phyloP scores from a whole-genome alignment of 805 yeast genomes.

The Wickerhamiella nectarea region DNA sequence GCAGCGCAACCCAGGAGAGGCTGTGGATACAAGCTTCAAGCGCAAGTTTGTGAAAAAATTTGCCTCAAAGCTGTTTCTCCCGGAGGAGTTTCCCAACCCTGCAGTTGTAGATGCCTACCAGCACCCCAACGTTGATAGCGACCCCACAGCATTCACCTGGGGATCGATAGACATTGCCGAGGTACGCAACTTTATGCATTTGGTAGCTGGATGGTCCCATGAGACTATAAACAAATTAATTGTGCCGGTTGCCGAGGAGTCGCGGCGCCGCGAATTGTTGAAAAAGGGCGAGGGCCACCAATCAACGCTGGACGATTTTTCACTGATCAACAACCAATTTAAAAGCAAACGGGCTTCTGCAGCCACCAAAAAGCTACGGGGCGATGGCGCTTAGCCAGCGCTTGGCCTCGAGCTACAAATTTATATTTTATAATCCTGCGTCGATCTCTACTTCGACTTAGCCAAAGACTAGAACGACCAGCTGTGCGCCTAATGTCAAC shows the following conservation, averaged over 20 bases:
- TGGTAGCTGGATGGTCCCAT: conserved; percentile 67
- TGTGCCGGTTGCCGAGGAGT: conserved; percentile 69
- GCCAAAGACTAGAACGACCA: too few relatives aligned
- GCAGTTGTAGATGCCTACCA: conserved; percentile 61
- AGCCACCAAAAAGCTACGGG: conserved; percentile 14
- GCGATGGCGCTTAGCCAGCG: too few relatives aligned
- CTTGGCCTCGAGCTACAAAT: too few relatives aligned
- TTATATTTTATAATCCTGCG: not conserved
- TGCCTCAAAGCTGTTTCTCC: conserved; percentile 44
- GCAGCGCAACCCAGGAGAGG: conserved; percentile 26
- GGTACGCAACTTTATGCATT: conserved; percentile 53
- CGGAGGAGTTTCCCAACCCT: conserved; percentile 54
- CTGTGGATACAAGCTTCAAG: conserved; percentile 29
- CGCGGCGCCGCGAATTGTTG: conserved; percentile 34
- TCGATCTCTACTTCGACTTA: too few relatives aligned
- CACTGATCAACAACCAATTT: conserved; percentile 18
- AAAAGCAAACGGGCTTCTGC: conserved; percentile 22
- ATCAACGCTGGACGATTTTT: conserved; percentile 20
- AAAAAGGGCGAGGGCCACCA: conserved; percentile 10
- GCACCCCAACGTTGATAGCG: conserved; percentile 73
- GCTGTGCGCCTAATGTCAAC: not conserved
- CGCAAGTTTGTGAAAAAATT: conserved; percentile 43
- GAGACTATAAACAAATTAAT: conserved; percentile 66
- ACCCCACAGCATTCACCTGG: conserved; percentile 70
- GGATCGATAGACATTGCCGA: conserved; percentile 78